phyloP scores from a whole-genome alignment of 495 filamentous ascomycete genomes.

The Penicillium waksmanii region DNA sequence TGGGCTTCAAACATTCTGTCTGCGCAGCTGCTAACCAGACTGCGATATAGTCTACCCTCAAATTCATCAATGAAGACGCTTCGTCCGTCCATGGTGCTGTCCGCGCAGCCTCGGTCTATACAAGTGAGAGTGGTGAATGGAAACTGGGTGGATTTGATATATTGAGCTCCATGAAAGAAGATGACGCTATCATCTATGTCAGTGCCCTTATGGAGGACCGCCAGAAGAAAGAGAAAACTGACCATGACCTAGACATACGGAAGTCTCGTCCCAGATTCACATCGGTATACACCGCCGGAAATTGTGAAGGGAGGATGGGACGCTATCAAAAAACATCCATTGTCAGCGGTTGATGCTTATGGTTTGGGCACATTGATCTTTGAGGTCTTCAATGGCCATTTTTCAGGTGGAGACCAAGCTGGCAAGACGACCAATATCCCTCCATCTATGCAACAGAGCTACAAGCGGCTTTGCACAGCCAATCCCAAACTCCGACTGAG shows the following conservation, averaged over 20 bases:
- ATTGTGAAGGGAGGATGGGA: conserved; percentile 87
- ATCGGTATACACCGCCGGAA: conserved; percentile 83
- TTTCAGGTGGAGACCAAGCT: conserved; percentile 70
- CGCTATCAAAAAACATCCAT: conserved; percentile 76
- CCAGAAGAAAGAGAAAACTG: conserved; percentile 6
- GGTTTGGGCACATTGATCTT: conserved; percentile 82
- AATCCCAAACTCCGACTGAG: conserved; percentile 88
- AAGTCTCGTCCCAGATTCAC: conserved; percentile 80
- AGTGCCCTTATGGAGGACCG: conserved; percentile 28
- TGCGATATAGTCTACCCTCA: conserved; percentile 72
- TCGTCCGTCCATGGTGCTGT: conserved; percentile 86
- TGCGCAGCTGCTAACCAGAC: conserved; percentile 8
- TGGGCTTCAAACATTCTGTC: not conserved
- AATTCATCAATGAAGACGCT: conserved; percentile 95
- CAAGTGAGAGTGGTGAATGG: conserved; percentile 96
- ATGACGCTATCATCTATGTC: conserved; percentile 89
- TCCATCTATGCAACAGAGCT: conserved; percentile 81
- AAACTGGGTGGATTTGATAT: conserved; percentile 93
- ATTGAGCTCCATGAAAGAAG: conserved; percentile 92
- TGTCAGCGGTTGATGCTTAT: conserved; percentile 84
- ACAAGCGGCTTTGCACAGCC: conserved; percentile 83
- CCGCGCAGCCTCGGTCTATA: conserved; percentile 82
- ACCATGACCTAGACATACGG: conserved; percentile 68
- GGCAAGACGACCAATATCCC: conserved; percentile 87
- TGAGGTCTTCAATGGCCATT: conserved; percentile 88